These are phyloP conservation scores for Pisolithus marmoratus DNA, from an alignment of 768 basidiomycete species.

Conservation along the genomic window DNA sequence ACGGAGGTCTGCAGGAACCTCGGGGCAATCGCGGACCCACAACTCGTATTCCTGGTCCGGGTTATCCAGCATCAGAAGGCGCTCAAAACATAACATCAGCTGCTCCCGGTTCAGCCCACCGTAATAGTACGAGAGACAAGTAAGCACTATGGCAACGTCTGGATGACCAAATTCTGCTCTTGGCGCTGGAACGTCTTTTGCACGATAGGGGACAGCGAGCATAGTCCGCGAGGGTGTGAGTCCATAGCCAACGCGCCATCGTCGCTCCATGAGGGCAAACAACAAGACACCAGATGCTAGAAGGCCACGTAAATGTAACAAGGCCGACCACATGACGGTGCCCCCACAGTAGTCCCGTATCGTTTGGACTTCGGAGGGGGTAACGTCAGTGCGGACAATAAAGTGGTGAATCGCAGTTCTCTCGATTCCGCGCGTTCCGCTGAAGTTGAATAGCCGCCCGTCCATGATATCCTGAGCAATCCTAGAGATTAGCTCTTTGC, in stretches of 20 bases:
- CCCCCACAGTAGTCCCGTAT: conserved; percentile 12
- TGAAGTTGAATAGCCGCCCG: conserved; percentile 14
- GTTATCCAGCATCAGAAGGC: conserved; percentile 36
- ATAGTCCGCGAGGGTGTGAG: conserved; percentile 36
- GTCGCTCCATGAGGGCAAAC: conserved; percentile 31
- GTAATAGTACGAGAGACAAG: conserved; percentile 47
- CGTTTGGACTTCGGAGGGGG: neutral
- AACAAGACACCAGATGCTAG: conserved; percentile 36
- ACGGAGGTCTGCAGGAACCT: conserved; percentile 27
- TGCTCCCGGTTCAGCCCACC: conserved; percentile 37
- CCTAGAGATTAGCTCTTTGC: neutral
- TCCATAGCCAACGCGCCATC: conserved; percentile 52
- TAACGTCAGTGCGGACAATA: conserved; percentile 12
- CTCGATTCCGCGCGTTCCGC: conserved; percentile 11
- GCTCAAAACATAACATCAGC: conserved; percentile 31
- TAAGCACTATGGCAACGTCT: conserved; percentile 40
- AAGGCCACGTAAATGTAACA: conserved; percentile 43
- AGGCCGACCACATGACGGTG: conserved; percentile 24
- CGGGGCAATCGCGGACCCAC: conserved; percentile 27
- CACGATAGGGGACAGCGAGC: conserved; percentile 50
- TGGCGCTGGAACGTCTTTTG: conserved; percentile 43
- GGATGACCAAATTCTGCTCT: conserved; percentile 50
- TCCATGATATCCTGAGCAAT: conserved; percentile 13
- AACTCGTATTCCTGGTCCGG: conserved; percentile 35
- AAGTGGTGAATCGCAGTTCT: conserved; percentile 16